Evolutionary conservation across 306 rosid genomes (phyloP), one percentile per base, ranked within the genome.

Genomic region (Adenanthera pavonina): DNA sequence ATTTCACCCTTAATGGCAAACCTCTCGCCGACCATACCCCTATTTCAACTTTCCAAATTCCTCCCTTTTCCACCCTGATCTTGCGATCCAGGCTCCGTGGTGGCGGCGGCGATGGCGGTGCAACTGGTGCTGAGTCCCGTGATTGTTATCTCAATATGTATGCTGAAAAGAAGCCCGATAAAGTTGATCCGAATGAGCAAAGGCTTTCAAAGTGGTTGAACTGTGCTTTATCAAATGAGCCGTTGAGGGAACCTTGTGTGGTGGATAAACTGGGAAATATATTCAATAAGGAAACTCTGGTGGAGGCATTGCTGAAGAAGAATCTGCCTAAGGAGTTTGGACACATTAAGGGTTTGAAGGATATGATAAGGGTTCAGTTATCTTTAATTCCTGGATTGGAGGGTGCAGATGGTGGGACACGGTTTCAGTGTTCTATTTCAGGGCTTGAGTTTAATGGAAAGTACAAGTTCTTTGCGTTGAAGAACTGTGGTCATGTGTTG

Each of bases 111-210:
- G 98, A 93, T 64, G 97, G 98, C 51, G 99, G 99, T 0, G 96
- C 99, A 1, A 95, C 99, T 0, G 96, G 99, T 0, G 99, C 99
- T 0, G 98, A 95, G 87, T 95, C 99, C 0, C 97, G 99, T 41
- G 99, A 95, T 60, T 95, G 99, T 66, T 95, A 95, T 72, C 97
- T 95, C 69, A 91, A 93, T 6, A 95, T 95, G 99, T 95, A 93
- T 80, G 92, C 96, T 0, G 98, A 66, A 57, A 94, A 92, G 87
- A 95, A 95, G 81, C 99, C 97, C 1, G 98, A 95, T 38, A 95
- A 95, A 81, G 91, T 93, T 2, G 99, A 95, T 46, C 99, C 96
- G 0, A 85, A 95, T 49, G 98, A 95, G 83, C 98, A 93, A 86
- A 88, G 97, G 77, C 85, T 95, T 3, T 95, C 98, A 1, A 93